phyloP scores from a whole-genome alignment of 2,329 filamentous ascomycete genomes.

The Claviceps sp. region DNA sequence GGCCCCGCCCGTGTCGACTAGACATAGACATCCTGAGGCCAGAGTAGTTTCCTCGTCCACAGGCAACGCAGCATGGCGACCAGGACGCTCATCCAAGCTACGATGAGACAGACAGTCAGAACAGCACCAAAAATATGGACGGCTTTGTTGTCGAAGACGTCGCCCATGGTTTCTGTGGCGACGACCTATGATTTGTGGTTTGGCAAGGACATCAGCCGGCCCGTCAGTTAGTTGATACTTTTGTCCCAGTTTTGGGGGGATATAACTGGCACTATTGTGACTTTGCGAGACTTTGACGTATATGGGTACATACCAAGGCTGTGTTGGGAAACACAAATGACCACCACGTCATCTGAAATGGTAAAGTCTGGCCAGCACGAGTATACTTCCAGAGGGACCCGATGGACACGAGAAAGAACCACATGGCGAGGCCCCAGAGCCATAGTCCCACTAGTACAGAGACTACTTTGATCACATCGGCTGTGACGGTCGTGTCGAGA shows the following conservation, averaged over 20 bases:
- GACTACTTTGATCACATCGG: conserved; percentile 32
- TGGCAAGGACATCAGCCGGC: not conserved
- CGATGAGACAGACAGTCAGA: conserved; percentile 50
- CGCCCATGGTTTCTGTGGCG: conserved; percentile 58
- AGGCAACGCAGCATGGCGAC: conserved; percentile 59
- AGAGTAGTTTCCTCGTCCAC: conserved; percentile 52
- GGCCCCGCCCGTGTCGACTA: conserved; percentile 4
- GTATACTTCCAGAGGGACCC: conserved; percentile 61
- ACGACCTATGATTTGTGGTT: conserved; percentile 28
- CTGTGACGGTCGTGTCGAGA: conserved; percentile 26
- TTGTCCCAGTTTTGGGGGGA: too few species aligned
- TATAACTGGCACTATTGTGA: too few species aligned
- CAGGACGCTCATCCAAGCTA: conserved; percentile 58
- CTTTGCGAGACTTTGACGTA: not conserved
- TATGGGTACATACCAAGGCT: conserved; percentile 34
- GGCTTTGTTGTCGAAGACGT: conserved; percentile 42
- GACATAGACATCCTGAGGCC: conserved; percentile 46
- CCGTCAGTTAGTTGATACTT: not conserved
- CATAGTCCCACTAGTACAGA: conserved; percentile 56
- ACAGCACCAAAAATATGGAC: conserved; percentile 56
- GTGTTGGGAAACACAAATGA: conserved; percentile 76
- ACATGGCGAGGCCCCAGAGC: conserved; percentile 72
- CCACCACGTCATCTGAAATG: conserved; percentile 78
- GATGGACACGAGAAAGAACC: conserved; percentile 74
- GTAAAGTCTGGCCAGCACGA: conserved; percentile 41